Conservation (phyloP, 2,329 filamentous ascomycete species). For the Apiospora kogelbergensis region DNA sequence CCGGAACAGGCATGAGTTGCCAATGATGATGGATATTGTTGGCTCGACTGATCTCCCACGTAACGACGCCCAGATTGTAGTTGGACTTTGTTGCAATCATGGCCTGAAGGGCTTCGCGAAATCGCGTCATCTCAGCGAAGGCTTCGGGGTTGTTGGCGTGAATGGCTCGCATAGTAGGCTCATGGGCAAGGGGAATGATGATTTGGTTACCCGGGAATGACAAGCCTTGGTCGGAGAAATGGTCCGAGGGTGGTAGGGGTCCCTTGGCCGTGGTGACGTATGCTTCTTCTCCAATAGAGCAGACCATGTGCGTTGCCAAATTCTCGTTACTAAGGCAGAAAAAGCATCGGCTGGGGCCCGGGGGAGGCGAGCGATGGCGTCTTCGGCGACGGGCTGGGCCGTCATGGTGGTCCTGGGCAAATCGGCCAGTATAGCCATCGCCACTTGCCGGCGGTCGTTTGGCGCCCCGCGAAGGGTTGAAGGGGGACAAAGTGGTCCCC, state of each 20-base stretch:
- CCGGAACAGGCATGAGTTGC: slow-evolving; percentile 83
- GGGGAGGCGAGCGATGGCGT: slow-evolving; percentile 54
- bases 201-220: slow-evolving; percentile 83
- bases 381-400: slow-evolving; percentile 42
- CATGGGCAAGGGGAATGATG: slow-evolving; percentile 84
- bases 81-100: slow-evolving; percentile 65
- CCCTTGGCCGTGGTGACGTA: slow-evolving; percentile 94
- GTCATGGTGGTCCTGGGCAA: slow-evolving; percentile 47
- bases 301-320: slow-evolving; percentile 82
- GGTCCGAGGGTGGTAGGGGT: slow-evolving; percentile 70
- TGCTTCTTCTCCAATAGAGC: slow-evolving; percentile 81
- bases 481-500: slow-evolving; percentile 76
- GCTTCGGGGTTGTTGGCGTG: slow-evolving; percentile 56
- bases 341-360: slow-evolving; percentile 80
- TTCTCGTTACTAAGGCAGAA: slow-evolving; percentile 92
- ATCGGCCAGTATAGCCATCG: slow-evolving; percentile 54
- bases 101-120: slow-evolving; percentile 72
- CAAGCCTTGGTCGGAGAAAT: slow-evolving; percentile 64
- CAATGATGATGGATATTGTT: slow-evolving; percentile 87
- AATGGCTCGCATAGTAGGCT: slow-evolving; percentile 71
- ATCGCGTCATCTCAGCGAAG: slow-evolving; percentile 79
- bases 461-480: slow-evolving; percentile 49
- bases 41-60: slow-evolving; percentile 86
- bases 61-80: slow-evolving; percentile 74
- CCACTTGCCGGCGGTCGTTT: slow-evolving; percentile 55